Evolutionary conservation across 1,284 basidiomycete species (phyloP).

Genomic region (Marasmius oreades): DNA sequence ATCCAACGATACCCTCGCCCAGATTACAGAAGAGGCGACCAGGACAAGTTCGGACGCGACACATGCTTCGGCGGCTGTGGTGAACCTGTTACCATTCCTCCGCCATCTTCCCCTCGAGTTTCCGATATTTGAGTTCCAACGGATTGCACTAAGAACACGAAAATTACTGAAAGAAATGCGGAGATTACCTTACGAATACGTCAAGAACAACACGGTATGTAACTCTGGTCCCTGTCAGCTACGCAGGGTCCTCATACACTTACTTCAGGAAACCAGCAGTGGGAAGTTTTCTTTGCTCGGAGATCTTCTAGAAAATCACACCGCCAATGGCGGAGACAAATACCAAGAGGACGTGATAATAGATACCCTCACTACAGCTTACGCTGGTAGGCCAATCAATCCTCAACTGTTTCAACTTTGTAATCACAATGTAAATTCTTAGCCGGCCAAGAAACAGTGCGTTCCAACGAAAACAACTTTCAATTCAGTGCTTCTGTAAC

Average conservation of each 20-base stretch:
- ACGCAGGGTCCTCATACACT: too few species aligned
- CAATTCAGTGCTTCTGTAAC: background rate
- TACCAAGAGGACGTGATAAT: background rate
- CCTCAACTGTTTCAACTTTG: too few species aligned
- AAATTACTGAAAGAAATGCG: background rate
- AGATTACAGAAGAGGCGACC: conserved; percentile 19
- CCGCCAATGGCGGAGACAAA: background rate
- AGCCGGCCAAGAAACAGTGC: background rate
- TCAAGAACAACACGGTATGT: background rate
- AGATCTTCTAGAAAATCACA: background rate
- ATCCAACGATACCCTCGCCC: conserved; percentile 18
- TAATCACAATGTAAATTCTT: too few species aligned
- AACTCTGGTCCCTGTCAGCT: background rate
- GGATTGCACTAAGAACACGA: background rate
- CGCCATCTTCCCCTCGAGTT: conserved; percentile 16
- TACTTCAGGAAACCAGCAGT: too few species aligned
- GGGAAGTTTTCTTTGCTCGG: background rate
- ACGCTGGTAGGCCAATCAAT: background rate
- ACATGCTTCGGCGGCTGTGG: conserved; percentile 20
- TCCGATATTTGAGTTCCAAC: conserved; percentile 8
- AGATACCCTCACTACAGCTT: background rate
- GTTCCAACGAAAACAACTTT: background rate
- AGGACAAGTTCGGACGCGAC: conserved; percentile 12
- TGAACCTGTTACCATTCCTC: conserved; percentile 24
- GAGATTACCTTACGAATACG: background rate